Base-by-base conservation (phyloP, 1,284 basidiomycete species). In the Ustilago bromivora region DNA sequence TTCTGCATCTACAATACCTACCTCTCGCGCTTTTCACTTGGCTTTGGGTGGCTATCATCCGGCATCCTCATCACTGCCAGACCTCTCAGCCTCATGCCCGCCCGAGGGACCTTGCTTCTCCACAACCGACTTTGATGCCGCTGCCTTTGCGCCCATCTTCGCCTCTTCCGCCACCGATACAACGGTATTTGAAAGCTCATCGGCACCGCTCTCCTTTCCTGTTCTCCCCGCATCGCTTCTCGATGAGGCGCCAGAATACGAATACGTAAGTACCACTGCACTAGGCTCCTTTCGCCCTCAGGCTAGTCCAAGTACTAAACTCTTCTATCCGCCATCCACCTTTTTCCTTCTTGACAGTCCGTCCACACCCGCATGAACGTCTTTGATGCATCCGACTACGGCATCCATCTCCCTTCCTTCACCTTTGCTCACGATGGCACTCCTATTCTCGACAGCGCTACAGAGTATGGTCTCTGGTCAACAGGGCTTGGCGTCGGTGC, bases 301-400 rank as follows among this genome's bases (percentile, higher is more conserved):
- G 13, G 0, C 13, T 17, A 6, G 40, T 41, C 17, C 15, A 7
- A 6, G 15, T 41, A 12, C 17, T 17, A 6, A n/a, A 2, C 2
- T 19, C 43, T 46, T 28, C 23, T 19, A 17, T 19, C 43, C 43
- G 15, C 34, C 19, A 41, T 11, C 8, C 57, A 28, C 36, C 28
- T 51, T 52, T 54, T 12, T 53, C 41, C 35, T 49, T 13, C 19
- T 47, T 36, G 19, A 12, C 35, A 84, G 82, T 85, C 84, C 6
- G 60, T 71, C 0, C 83, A 85, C 61, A 84, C 83, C 4, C 79
- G 80, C 41, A 56, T 81, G 35, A 84, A 82, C 46, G 83, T 85
- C 40, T 82, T 82, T 38, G 82, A 79, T 31, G 72, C 75, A 2
- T 60, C 63, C 19, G 61, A 72, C 36, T 72, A 69, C 15, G 59